These are phyloP conservation scores for Gnaphalium uliginosum DNA, from an alignment of 129 eudicot species.

Conservation along the genomic window DNA sequence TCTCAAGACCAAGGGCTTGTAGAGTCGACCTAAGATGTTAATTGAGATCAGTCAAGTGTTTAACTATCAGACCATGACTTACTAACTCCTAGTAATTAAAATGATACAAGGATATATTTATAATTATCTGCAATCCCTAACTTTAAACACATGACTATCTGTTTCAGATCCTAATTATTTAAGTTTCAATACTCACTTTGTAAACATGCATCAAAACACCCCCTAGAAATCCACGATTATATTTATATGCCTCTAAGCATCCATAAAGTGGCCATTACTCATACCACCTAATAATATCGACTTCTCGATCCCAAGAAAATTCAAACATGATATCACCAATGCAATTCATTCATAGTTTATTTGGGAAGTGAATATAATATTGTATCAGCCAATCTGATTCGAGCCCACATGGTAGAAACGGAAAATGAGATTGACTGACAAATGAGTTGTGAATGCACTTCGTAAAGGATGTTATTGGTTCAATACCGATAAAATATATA, in stretches of 20 bases:
- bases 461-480: background rate
- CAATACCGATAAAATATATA: constrained; percentile 15
- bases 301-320: background rate
- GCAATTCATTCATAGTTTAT: background rate
- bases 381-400: background rate
- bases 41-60: background rate
- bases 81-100: background rate
- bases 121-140: background rate
- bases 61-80: background rate
- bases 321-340: background rate
- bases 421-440: background rate
- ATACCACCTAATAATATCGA: background rate
- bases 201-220: background rate
- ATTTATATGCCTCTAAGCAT: background rate
- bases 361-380: background rate
- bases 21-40: constrained; percentile 56
- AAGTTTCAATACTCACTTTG: background rate
- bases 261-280: background rate
- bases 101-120: background rate
- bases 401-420: background rate
- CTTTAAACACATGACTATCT: background rate
- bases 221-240: background rate
- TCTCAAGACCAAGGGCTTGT: constrained; percentile 61
- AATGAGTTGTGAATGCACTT: background rate
- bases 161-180: background rate